Percentiles rank a stretch among this genome's conserved stretches.
Conservation (phyloP, 2,329 filamentous ascomycete genomes). For the Talaromyces sp. region DNA sequence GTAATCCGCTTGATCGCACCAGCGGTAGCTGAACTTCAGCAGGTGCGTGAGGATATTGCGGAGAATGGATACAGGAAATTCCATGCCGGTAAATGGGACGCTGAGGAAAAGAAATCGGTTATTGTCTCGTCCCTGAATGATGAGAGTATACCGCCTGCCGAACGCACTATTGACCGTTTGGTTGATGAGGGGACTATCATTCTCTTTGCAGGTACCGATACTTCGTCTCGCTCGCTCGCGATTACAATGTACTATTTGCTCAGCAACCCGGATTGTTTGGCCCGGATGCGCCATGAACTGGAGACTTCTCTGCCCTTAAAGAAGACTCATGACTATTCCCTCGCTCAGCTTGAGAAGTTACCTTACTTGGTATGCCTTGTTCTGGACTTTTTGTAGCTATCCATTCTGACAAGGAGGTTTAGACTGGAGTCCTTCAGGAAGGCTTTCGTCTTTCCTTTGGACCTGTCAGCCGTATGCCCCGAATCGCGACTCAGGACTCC, state of each 20-base stretch:
- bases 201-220: slow-evolving; percentile 2
- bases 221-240: not conserved
- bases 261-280: not conserved
- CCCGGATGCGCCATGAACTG: not conserved
- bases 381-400: not conserved
- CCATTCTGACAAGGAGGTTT: not conserved
- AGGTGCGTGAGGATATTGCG: not conserved
- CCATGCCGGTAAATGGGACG: not conserved
- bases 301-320: not conserved
- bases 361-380: not conserved
- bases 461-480: not conserved
- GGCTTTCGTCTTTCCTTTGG: slow-evolving; percentile 6
- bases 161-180: not conserved
- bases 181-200: slow-evolving; percentile 1
- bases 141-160: not conserved
- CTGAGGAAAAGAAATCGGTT: not conserved
- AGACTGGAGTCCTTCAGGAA: not conserved
- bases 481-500: not conserved
- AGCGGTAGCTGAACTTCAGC: not conserved
- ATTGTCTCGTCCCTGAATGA: slow-evolving; percentile 3
- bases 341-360: slow-evolving; percentile 1
- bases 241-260: slow-evolving; percentile 3
- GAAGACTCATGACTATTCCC: not conserved
- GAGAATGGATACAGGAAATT: slow-evolving; percentile 1
- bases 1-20: not conserved